phyloP scores from a whole-genome alignment of 2,329 filamentous ascomycete species.

The Aphanocladium album region DNA sequence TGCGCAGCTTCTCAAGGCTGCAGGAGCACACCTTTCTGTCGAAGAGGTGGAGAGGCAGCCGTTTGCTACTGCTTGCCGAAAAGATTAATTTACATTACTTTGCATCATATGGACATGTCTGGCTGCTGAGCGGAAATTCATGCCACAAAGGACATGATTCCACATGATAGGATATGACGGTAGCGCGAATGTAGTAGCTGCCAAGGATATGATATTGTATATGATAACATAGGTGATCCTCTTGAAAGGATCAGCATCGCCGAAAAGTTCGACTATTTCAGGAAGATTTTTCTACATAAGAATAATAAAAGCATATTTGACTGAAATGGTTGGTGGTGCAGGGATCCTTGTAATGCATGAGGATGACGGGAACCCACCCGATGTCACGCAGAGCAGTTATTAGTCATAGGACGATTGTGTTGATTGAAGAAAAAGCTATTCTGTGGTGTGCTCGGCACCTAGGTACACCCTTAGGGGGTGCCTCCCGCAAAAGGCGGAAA shows the following conservation, averaged over 20 bases:
- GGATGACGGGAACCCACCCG: no score
- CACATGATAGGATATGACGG: background rate
- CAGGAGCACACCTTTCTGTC: conserved; percentile 53
- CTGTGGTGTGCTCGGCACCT: no score
- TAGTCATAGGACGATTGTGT: no score
- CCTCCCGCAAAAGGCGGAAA: no score
- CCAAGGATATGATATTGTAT: background rate
- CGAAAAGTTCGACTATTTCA: background rate
- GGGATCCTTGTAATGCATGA: no score
- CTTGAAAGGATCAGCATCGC: background rate
- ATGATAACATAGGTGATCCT: background rate
- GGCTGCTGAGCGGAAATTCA: background rate
- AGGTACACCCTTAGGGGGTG: no score
- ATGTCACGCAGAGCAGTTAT: no score
- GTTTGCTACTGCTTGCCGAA: background rate
- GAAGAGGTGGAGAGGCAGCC: conserved; percentile 32
- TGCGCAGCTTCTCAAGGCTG: conserved; percentile 50
- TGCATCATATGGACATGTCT: background rate
- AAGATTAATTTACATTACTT: background rate
- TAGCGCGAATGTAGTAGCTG: background rate
- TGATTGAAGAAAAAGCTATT: no score
- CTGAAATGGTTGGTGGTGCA: no score
- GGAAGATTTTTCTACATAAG: no score
- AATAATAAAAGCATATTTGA: background rate
- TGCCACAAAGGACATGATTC: background rate